Base-by-base conservation (phyloP, 2,329 filamentous ascomycete genomes). In the Catunica adiposa region DNA sequence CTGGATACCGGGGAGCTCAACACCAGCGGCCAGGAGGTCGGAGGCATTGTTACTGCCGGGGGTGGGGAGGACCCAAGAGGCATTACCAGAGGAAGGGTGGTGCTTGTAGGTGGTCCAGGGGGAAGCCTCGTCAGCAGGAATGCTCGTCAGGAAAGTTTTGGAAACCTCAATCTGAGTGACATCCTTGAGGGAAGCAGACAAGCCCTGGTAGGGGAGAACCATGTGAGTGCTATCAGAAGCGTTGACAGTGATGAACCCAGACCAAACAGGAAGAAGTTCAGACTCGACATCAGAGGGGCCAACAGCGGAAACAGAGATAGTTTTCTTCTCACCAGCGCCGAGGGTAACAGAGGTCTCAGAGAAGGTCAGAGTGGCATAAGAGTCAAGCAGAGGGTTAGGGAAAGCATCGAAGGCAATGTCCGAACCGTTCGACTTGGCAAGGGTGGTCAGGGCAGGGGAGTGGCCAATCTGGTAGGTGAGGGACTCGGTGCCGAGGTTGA, bases 401-500 rank as follows among this genome's bases (percentile, higher is more conserved):
- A 76, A 78, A 0, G 55, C 15, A 9, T 65, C 64, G 0, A 73
- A 69, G 48, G 66, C 66, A 44, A 68, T 68, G 26, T 62, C 61
- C 34, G 59, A 62, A 1, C 63, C 61, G 25, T 61, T 62, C 1
- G 69, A 65, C 61, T 72, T 73, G 0, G 78, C 76, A 64, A 80
- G 81, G 55, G 73, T 72, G 2, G 78, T 78, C 11, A 71, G 66
- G 11, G 77, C 72, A 1, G 72, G 70, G 5, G 72, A 64, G 58
- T 79, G 70, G 25, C 69, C 70, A 9, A 83, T 66, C 6, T 69
- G 67, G 65, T 79, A 81, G 4, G 73, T 74, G 52, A 79, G 64
- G 0, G 69, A 64, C 23, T 69, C 67, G 15, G 65, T 65, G 48
- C 74, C 76, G 3, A 69, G 68, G 68, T 83, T 84, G 61, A 66